These are phyloP conservation scores for Zygoascus flipseniorum DNA, from an alignment of 805 yeast species.

Conservation along the genomic window DNA sequence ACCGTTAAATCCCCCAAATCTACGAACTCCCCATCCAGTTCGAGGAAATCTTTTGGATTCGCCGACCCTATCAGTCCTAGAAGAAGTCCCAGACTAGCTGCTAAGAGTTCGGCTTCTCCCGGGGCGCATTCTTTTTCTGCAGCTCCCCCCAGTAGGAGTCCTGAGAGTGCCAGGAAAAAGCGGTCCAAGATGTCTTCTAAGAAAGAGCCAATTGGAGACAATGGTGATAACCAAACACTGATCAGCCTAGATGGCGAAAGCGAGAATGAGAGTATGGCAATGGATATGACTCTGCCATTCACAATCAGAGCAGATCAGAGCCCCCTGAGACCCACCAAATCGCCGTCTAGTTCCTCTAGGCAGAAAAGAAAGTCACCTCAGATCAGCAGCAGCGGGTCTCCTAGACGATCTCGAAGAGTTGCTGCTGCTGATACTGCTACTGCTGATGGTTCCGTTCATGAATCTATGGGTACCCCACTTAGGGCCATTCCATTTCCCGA, in stretches of 20 bases:
- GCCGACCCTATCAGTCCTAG: background rate
- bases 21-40: background rate
- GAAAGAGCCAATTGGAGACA: background rate
- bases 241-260: constrained; percentile 4
- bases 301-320: background rate
- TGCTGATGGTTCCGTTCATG: background rate
- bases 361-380: background rate
- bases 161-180: background rate
- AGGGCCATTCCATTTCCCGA: background rate
- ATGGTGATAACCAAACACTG: constrained; percentile 1
- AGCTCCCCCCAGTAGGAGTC: background rate
- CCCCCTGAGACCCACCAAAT: background rate
- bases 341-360: background rate
- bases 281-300: constrained; percentile 2
- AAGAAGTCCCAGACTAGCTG: background rate
- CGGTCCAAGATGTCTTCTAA: background rate
- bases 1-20: background rate
- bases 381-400: background rate
- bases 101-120: background rate
- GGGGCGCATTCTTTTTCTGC: background rate
- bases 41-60: background rate
- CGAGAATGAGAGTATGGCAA: background rate
- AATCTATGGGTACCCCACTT: background rate
- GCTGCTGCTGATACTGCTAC: background rate
- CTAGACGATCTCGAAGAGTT: background rate